These are phyloP conservation scores for Malassezia caprae DNA, from an alignment of 1,284 basidiomycete species.

Conservation along the genomic window DNA sequence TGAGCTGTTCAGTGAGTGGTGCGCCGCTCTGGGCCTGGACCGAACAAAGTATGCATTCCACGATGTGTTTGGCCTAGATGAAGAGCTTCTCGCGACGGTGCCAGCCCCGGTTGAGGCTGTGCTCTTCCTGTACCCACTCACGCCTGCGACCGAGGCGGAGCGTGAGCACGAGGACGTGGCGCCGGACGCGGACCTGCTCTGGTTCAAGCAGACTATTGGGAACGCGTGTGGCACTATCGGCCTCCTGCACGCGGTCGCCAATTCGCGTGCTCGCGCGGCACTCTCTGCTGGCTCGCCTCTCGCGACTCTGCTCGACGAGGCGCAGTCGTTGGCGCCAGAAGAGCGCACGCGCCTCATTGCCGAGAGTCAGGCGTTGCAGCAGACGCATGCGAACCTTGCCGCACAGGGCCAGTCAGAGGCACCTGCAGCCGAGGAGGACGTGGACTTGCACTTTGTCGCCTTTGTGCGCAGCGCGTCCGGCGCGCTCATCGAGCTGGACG, in stretches of 20 bases:
- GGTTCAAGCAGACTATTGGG: constrained; percentile 47
- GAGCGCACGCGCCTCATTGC: constrained; percentile 23
- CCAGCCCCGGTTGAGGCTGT: constrained; percentile 51
- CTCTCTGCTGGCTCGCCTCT: constrained; percentile 28
- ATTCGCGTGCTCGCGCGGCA: constrained; percentile 27
- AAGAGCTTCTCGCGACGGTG: constrained; percentile 51
- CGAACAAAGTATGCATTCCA: constrained; percentile 49
- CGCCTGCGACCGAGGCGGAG: constrained; percentile 45
- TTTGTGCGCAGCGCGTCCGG: constrained; percentile 35
- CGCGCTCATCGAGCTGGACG: constrained; percentile 42
- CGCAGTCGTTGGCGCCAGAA: constrained; percentile 16
- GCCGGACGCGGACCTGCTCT: constrained; percentile 18
- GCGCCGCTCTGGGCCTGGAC: constrained; percentile 33
- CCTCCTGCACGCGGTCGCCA: constrained; percentile 43
- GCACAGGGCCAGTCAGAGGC: constrained; percentile 37
- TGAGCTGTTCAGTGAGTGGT: constrained; percentile 43
- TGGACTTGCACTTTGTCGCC: constrained; percentile 45
- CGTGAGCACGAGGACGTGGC: constrained; percentile 23
- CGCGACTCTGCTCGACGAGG: constrained; percentile 26
- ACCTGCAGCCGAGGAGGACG: constrained; percentile 35
- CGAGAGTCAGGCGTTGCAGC: constrained; percentile 24
- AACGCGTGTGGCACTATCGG: constrained; percentile 49
- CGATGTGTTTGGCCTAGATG: constrained; percentile 52
- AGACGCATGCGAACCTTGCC: constrained; percentile 33
- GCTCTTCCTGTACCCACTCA: constrained; percentile 51